phyloP scores from a whole-genome alignment of 345 rosid genomes.

The Camelina sativa region DNA sequence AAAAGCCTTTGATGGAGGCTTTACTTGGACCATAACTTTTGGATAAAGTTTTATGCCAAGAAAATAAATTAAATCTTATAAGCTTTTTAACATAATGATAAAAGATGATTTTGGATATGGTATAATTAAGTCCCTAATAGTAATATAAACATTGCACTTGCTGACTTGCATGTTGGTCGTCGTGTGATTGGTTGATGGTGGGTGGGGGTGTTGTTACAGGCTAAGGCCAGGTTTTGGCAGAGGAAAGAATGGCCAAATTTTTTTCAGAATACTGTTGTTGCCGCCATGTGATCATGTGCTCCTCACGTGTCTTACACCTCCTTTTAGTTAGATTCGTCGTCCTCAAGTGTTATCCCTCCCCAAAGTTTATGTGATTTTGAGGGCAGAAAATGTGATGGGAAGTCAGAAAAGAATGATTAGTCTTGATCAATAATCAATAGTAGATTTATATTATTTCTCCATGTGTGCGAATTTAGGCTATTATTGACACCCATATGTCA shows the following conservation, averaged over 20 bases:
- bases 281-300: slow-evolving; percentile 38
- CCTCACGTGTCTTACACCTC: slow-evolving; percentile 44
- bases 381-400: slow-evolving; percentile 18
- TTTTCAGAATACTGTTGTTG: slow-evolving; percentile 3
- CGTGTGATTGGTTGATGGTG: slow-evolving; percentile 40
- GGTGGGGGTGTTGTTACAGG: slow-evolving; percentile 34
- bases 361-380: slow-evolving; percentile 21
- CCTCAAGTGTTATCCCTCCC: slow-evolving; percentile 5
- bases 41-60: slow-evolving; percentile 36
- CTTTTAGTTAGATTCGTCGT: slow-evolving; percentile 35
- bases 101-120: slow-evolving; percentile 25
- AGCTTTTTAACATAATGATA: slow-evolving; percentile 9
- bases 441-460: slow-evolving; percentile 8
- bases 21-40: slow-evolving; percentile 53
- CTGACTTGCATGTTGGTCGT: slow-evolving; percentile 17
- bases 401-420: slow-evolving; percentile 28
- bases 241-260: slow-evolving; percentile 22
- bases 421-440: slow-evolving; percentile 9
- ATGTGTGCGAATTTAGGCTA: slow-evolving; percentile 29
- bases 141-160: slow-evolving; percentile 28
- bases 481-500: slow-evolving; percentile 24
- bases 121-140: not conserved
- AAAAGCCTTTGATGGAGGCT: slow-evolving; percentile 47
- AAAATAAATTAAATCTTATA: not conserved
- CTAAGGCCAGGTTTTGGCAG: slow-evolving; percentile 34